phyloP scores from a whole-genome alignment of 1,139 yeast species.

The Debaryomyces singareniensis region DNA sequence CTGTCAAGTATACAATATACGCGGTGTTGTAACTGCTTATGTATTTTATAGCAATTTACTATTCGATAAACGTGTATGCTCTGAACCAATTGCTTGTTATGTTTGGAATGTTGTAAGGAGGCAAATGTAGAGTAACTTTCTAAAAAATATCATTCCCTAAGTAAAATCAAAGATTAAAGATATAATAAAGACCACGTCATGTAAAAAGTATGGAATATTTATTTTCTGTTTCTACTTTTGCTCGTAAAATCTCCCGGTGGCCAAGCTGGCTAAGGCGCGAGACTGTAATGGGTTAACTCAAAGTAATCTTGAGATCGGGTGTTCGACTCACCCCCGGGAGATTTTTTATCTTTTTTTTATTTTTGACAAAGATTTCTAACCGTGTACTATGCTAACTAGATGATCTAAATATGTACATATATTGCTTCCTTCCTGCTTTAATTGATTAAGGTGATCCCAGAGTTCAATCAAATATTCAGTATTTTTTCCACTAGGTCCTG shows the following conservation, averaged over 20 bases:
- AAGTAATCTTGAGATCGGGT: constrained; percentile 74
- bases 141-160: too few species aligned
- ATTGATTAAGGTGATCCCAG: constrained; percentile 43
- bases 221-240: not conserved
- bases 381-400: constrained; percentile 10
- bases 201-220: too few species aligned
- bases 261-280: constrained; percentile 81
- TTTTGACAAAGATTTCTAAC: constrained; percentile 1
- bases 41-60: too few species aligned
- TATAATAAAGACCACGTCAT: too few species aligned
- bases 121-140: too few species aligned
- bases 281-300: constrained; percentile 56
- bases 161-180: too few species aligned
- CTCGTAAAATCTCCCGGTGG: constrained; percentile 50
- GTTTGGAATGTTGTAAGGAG: too few species aligned
- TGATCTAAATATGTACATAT: constrained; percentile 35
- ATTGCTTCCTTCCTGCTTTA: constrained; percentile 30
- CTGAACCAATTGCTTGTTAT: too few species aligned
- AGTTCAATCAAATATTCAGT: constrained; percentile 59
- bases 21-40: too few species aligned
- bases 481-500: constrained; percentile 82
- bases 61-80: too few species aligned
- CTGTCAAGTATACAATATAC: too few species aligned
- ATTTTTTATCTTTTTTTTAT: constrained; percentile 26
- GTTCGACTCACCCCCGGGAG: constrained; percentile 85